Evolutionary conservation across 1,284 basidiomycete species (phyloP).

Genomic region (Grifola frondosa): DNA sequence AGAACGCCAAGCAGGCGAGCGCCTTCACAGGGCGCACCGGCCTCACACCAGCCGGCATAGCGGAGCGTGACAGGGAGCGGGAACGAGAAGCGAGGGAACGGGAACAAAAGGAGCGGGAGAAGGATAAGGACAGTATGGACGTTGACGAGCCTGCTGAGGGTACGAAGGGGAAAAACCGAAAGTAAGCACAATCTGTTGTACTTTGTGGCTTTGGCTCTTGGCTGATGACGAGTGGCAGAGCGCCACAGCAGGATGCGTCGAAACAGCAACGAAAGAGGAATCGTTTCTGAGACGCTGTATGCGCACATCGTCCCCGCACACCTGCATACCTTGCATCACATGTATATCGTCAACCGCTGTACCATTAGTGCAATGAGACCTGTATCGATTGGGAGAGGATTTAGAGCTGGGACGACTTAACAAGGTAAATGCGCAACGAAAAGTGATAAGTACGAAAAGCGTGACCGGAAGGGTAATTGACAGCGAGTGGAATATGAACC

Average conservation of each 20-base stretch:
- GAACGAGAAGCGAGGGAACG: slow-evolving; percentile 37
- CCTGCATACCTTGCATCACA: too few species aligned
- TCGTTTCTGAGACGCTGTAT: slow-evolving; percentile 16
- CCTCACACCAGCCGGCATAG: slow-evolving; percentile 26
- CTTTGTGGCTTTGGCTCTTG: background rate
- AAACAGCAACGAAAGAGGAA: slow-evolving; percentile 19
- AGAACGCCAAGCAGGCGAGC: slow-evolving; percentile 19
- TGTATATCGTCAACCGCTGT: too few species aligned
- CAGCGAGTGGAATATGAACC: too few species aligned
- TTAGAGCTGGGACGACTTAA: too few species aligned
- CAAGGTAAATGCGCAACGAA: too few species aligned
- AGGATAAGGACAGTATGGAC: slow-evolving; percentile 48
- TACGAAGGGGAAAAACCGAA: slow-evolving; percentile 48
- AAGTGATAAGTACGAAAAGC: too few species aligned
- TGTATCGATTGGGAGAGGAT: too few species aligned
- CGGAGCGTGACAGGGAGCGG: slow-evolving; percentile 20
- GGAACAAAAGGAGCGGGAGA: slow-evolving; percentile 27
- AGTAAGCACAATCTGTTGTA: slow-evolving; percentile 37
- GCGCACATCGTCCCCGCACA: too few species aligned
- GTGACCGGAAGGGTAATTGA: too few species aligned
- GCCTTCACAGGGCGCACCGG: slow-evolving; percentile 17
- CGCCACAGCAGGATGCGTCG: slow-evolving; percentile 13
- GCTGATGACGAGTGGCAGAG: slow-evolving; percentile 10
- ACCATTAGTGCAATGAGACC: too few species aligned
- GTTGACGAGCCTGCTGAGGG: slow-evolving; percentile 44